Base-by-base conservation (phyloP, 208 protist genomes). In the Vickermania spadyakhi region DNA sequence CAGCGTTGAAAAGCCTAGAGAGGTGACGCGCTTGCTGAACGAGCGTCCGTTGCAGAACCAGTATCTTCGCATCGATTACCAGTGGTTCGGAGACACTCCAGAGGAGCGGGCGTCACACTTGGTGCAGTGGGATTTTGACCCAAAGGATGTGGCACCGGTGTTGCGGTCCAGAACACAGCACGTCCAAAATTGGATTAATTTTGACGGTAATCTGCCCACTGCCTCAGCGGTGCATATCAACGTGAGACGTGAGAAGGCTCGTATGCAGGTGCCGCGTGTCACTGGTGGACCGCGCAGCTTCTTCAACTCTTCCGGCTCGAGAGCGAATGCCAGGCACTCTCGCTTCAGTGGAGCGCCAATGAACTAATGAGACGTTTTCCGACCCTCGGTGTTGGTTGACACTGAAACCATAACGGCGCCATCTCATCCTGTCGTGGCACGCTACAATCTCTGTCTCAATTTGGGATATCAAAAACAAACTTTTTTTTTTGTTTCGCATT, bases 31-130 rank as follows among this genome's bases (percentile, higher is more conserved):
- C 1, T 3, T 65, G 54, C 72, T 93, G 2, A 86, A 89, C 62
- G 85, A 93, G 62, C 80, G 89, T 2, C 83, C 89, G 5, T 65
- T 90, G 60, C 89, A 96, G 60, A 93, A 96, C 56, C 77, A 86
- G 61, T 96, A 92, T 73, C 69, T 96, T 23, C 84, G 85, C 18
- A 73, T 96, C 28, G 75, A 96, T 70, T 96, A 96, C 64, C 89
- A 96, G 77, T 96, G 89, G 89, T 91, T 79, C 64, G 89, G 89
- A 59, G 89, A 96, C 62, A 93, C 89, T 2, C 81, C 84, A 2
- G 85, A 91, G 61, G 83, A 96, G 75, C 83, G 89, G 49, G 76
- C 77, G 70, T 79, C 72, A 41, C 89, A 96, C 64, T 64, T 91
- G 25, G 82, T 93, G 42, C 68, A 83, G 56, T 96, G 70, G 96